Percentiles rank a stretch among this genome's conserved stretches.
Conservation (phyloP, 2,329 filamentous ascomycete genomes). For the Trichoderma brevicompactum region DNA sequence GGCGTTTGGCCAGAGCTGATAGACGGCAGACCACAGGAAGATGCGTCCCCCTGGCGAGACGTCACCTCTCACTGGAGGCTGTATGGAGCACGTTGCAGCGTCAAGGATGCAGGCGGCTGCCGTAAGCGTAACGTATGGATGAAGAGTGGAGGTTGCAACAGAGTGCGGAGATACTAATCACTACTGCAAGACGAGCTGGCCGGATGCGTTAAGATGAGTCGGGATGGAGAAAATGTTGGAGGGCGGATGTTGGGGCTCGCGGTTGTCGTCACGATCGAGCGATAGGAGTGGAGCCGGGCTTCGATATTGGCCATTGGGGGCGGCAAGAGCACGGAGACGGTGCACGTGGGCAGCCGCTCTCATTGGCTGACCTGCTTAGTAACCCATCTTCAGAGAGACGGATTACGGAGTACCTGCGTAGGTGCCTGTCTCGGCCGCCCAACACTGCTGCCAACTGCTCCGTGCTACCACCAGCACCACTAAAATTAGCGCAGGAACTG, state of each 20-base stretch:
- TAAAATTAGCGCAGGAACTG: conserved; percentile 5
- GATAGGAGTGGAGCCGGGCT: conserved; percentile 7
- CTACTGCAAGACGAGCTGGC: not conserved
- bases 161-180: not conserved
- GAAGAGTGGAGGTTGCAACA: not conserved
- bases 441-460: not conserved
- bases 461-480: not conserved
- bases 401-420: no score
- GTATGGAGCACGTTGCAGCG: not conserved
- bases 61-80: conserved; percentile 17
- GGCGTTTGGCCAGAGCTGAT: not conserved
- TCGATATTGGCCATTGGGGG: not conserved
- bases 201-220: conserved; percentile 4
- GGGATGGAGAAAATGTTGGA: not conserved
- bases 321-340: conserved; percentile 3
- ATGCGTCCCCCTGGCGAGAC: conserved; percentile 19
- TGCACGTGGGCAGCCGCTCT: conserved; percentile 9
- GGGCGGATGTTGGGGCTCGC: not conserved
- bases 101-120: conserved; percentile 7
- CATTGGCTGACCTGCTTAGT: conserved; percentile 22
- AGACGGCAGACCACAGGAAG: not conserved
- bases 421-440: not conserved
- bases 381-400: conserved; percentile 9
- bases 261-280: conserved; percentile 25
- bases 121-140: not conserved